Evolutionary conservation across 2,329 filamentous ascomycete genomes (phyloP).

Genomic region (Xylaria multiplex): DNA sequence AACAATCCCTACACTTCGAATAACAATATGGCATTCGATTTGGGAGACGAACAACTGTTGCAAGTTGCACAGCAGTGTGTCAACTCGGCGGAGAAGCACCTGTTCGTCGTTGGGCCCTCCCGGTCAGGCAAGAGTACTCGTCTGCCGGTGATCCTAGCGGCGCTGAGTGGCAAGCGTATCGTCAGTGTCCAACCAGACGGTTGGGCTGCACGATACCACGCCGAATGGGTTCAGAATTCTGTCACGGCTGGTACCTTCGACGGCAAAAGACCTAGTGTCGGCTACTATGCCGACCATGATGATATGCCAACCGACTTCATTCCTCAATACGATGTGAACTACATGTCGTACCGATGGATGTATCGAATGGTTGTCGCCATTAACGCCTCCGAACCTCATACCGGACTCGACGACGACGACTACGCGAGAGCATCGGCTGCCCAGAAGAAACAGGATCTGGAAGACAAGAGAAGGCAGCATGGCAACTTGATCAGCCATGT

Average conservation of each 20-base stretch:
- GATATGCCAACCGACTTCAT: neutral
- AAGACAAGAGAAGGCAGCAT: too few relatives aligned
- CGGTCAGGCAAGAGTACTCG: conserved; percentile 15
- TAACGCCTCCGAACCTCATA: neutral
- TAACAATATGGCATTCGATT: too few relatives aligned
- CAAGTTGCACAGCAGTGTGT: neutral
- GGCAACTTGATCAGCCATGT: neutral
- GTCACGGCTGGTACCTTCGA: neutral
- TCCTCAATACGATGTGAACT: neutral
- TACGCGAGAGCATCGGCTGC: too few relatives aligned
- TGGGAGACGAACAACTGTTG: too few relatives aligned
- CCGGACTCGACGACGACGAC: too few relatives aligned
- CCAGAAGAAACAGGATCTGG: too few relatives aligned
- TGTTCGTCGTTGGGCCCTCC: conserved; percentile 6
- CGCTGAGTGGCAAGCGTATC: neutral
- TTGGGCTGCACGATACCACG: neutral
- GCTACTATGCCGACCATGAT: neutral
- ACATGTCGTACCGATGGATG: conserved; percentile 8
- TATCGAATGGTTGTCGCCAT: conserved; percentile 4
- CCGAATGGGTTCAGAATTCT: neutral
- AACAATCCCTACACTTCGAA: too few relatives aligned
- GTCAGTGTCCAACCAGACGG: conserved; percentile 11
- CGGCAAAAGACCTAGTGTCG: neutral
- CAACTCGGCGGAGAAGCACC: neutral
- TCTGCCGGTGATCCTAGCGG: neutral